These are phyloP conservation scores for Ophiostoma triangulosporum DNA, from an alignment of 2,329 filamentous ascomycete species.

Conservation along the genomic window DNA sequence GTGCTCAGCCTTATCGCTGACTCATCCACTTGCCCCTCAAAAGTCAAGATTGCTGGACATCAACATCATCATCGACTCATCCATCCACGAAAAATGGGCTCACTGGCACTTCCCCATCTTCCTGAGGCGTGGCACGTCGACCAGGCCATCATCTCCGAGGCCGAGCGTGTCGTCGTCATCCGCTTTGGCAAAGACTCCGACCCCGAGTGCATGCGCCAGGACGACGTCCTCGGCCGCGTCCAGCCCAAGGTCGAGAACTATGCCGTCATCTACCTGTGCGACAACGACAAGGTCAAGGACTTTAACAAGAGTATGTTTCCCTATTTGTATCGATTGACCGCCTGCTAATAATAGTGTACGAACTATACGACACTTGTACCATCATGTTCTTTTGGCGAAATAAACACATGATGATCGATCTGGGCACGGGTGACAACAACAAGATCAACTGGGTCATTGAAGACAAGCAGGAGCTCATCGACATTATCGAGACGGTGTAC, in stretches of 20 bases:
- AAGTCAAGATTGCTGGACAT: neutral
- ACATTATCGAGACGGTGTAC: slow-evolving; percentile 97
- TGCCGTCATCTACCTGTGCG: slow-evolving; percentile 83
- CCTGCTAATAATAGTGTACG: slow-evolving; percentile 88
- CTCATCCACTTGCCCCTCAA: too few species aligned
- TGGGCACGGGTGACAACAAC: slow-evolving; percentile 97
- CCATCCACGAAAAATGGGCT: neutral
- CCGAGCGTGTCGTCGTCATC: slow-evolving; percentile 86
- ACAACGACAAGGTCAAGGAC: slow-evolving; percentile 78
- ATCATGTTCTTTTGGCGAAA: slow-evolving; percentile 86
- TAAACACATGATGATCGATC: slow-evolving; percentile 98
- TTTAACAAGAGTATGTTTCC: slow-evolving; percentile 51
- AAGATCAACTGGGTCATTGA: slow-evolving; percentile 40
- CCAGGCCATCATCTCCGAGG: slow-evolving; percentile 79
- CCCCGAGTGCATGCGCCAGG: slow-evolving; percentile 60
- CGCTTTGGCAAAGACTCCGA: slow-evolving; percentile 84
- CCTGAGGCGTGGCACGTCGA: slow-evolving; percentile 71
- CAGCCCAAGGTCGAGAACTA: slow-evolving; percentile 91
- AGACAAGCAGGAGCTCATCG: slow-evolving; percentile 96
- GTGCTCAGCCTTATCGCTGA: too few species aligned
- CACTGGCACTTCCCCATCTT: neutral
- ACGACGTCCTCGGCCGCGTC: slow-evolving; percentile 90
- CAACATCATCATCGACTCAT: neutral
- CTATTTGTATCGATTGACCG: slow-evolving; percentile 50
- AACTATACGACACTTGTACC: slow-evolving; percentile 59